Evolutionary conservation across 2,329 filamentous ascomycete species (phyloP), one percentile per base, ranked within the genome.

Genomic region (Laburnicola sp.): DNA sequence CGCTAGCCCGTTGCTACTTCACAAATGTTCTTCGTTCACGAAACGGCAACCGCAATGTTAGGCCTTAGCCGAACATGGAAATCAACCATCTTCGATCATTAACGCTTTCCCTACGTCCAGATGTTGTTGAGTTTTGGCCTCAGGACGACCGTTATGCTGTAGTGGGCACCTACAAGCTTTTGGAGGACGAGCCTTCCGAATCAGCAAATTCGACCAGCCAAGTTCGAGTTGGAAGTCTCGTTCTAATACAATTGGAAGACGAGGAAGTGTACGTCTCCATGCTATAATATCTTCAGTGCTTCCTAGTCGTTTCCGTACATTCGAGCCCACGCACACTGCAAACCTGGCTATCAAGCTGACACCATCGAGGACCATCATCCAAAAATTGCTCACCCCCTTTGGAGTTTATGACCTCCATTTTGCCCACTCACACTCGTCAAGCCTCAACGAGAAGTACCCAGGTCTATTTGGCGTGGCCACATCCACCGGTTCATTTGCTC

Each of bases 401-500:
- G 92, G 90, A 4, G 81, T 97, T 26, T 81, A 97, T 46, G 92
- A 97, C 68, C 77, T 97, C 27, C 89, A 92, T 61, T 97, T 97
- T 70, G 84, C 86, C 53, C 83, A 82, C 1, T 66, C 45, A 69
- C 41, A 49, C 28, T 30, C 28, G 28, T 3, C 22, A 11, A 36
- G n/a, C 6, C 16, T 38, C 11, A 8, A 26, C 16, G 25, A 37
- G 3, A 31, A 23, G n/a, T 2, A 34, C 2, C 10, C 25, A 30
- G 43, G 34, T 27, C 74, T 88, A 3, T 80, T 96, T 46, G 91
- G 85, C 7, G 84, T 87, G 2, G 89, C 90, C 6, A 89, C 88
- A 1, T 96, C 91, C 55, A 89, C 87, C 0, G 89, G 87, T 0
- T 80, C 81, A 0, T 74, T 95, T 9, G 81, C 81, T 1, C 76